These are phyloP conservation scores for Inonotus hispidus DNA, from an alignment of 1,284 basidiomycete genomes.

Conservation along the genomic window DNA sequence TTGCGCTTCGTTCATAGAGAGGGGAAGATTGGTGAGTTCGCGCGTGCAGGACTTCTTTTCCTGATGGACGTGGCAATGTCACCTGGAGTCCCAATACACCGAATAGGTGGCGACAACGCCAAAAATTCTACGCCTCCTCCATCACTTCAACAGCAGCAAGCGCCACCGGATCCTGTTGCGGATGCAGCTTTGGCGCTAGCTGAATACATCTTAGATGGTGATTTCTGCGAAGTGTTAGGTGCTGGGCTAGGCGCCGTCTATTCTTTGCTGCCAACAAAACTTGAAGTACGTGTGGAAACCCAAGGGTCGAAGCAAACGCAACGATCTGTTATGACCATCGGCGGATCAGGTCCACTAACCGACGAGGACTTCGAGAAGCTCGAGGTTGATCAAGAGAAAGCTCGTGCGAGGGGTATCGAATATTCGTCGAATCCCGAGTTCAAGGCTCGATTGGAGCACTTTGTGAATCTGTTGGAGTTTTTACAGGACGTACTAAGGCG, in stretches of 20 bases:
- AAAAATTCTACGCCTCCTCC: conserved; percentile 28
- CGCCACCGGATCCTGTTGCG: conserved; percentile 58
- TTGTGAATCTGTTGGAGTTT: conserved; percentile 89
- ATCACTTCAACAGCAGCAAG: conserved; percentile 17
- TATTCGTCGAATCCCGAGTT: conserved; percentile 75
- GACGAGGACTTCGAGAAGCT: conserved; percentile 51
- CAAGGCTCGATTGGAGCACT: conserved; percentile 76
- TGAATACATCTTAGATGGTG: conserved; percentile 91
- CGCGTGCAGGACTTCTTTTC: conserved; percentile 86
- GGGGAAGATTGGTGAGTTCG: conserved; percentile 90
- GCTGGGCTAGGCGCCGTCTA: conserved; percentile 94
- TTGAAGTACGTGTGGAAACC: conserved; percentile 54
- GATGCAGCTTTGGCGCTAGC: conserved; percentile 83
- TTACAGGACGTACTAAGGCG: conserved; percentile 81
- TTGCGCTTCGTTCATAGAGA: conserved; percentile 94
- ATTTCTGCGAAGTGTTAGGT: conserved; percentile 93
- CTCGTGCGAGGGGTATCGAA: conserved; percentile 61
- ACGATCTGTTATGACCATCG: conserved; percentile 57
- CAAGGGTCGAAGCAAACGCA: conserved; percentile 33
- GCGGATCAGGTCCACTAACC: conserved; percentile 42
- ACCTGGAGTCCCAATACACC: conserved; percentile 47
- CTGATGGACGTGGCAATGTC: conserved; percentile 94
- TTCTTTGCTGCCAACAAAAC: conserved; percentile 84
- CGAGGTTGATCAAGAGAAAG: conserved; percentile 48
- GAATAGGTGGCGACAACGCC: conserved; percentile 32